These are phyloP conservation scores for Pleurotus pulmonarius DNA, from an alignment of 768 basidiomycete species.

Conservation along the genomic window DNA sequence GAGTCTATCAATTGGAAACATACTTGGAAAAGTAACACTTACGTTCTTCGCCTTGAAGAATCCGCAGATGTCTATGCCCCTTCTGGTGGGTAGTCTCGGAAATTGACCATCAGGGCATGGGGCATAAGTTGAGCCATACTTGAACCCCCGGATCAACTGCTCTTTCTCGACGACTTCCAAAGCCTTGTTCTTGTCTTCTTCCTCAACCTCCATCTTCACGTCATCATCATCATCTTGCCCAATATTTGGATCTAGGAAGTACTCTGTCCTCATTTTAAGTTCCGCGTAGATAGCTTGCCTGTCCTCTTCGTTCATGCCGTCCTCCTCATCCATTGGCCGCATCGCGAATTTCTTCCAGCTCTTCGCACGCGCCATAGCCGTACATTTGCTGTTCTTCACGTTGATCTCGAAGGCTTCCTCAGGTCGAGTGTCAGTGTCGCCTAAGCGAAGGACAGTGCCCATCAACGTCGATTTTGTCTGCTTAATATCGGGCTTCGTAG, in stretches of 20 bases:
- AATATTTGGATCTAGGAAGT: constrained; percentile 42
- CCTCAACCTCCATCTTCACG: constrained; percentile 35
- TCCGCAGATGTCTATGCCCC: constrained; percentile 85
- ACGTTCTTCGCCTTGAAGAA: constrained; percentile 76
- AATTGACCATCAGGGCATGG: constrained; percentile 88
- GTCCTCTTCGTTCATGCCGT: constrained; percentile 31
- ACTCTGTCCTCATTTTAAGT: constrained; percentile 50
- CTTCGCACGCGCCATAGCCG: constrained; percentile 63
- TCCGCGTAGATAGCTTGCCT: constrained; percentile 33
- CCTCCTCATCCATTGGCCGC: constrained; percentile 29
- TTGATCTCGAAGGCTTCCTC: constrained; percentile 74
- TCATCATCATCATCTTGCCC: constrained; percentile 33
- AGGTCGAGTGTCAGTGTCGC: constrained; percentile 61
- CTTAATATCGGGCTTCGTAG: constrained; percentile 60
- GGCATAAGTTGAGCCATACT: constrained; percentile 86
- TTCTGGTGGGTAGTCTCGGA: constrained; percentile 63
- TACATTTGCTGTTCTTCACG: constrained; percentile 79
- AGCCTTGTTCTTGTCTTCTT: constrained; percentile 29
- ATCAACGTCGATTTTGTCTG: constrained; percentile 62
- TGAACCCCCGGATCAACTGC: constrained; percentile 77
- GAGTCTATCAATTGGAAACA: background rate
- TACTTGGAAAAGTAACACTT: constrained; percentile 12
- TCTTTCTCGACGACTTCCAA: constrained; percentile 69
- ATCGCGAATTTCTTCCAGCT: constrained; percentile 74
- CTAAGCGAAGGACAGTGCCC: constrained; percentile 70